Conservation (phyloP, 1,139 yeast species). For the Magnusiomyces tetraspermus region DNA sequence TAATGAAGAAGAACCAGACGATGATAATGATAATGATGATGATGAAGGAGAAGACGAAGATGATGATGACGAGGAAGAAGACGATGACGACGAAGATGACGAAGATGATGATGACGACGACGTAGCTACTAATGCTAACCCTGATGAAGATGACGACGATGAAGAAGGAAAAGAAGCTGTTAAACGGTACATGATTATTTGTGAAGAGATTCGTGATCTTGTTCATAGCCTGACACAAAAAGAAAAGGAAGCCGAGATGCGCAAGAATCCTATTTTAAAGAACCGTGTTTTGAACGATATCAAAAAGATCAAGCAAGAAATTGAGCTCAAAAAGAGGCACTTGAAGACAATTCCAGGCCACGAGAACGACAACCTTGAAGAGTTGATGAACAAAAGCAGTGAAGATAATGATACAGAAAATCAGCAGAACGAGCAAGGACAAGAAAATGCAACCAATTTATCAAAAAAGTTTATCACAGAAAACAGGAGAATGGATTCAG, state of each 20-base stretch:
- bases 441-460: too few relatives aligned
- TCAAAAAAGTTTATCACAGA: too few relatives aligned
- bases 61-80: constrained; percentile 13
- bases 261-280: constrained; percentile 79
- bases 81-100: constrained; percentile 7
- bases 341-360: constrained; percentile 32
- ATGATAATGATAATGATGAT: constrained; percentile 4
- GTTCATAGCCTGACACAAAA: constrained; percentile 72
- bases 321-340: constrained; percentile 72
- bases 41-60: constrained; percentile 5
- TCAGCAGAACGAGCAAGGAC: too few relatives aligned
- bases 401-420: too few relatives aligned
- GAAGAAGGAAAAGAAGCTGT: constrained; percentile 37
- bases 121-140: constrained; percentile 34
- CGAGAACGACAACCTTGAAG: constrained; percentile 22
- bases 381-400: constrained; percentile 17
- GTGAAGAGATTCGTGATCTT: constrained; percentile 79
- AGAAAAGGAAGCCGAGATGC: constrained; percentile 61
- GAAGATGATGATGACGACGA: constrained; percentile 10
- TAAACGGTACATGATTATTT: constrained; percentile 67
- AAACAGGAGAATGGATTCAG: too few relatives aligned
- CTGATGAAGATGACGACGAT: constrained; percentile 34
- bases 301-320: constrained; percentile 66
- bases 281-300: constrained; percentile 81
- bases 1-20: background rate